Base-by-base conservation (phyloP, 2,329 filamentous ascomycete species). In the Colletotrichum sp. region DNA sequence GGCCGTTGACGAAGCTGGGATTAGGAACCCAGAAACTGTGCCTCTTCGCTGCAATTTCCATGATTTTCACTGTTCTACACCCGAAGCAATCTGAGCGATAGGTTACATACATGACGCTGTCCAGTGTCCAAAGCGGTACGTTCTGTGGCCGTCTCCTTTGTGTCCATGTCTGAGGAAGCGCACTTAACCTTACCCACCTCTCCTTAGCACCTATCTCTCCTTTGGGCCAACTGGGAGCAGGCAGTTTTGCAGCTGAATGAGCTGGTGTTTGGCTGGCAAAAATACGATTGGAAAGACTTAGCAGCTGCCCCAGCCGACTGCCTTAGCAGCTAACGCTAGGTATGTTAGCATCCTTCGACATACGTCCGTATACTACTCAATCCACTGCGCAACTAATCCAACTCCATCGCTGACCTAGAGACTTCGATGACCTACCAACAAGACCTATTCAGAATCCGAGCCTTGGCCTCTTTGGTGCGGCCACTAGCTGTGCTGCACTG, bases 351-450 rank as follows among this genome's bases (percentile, higher is more conserved):
- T 16, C 28, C n/a, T 26, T 58, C 21, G 43, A 48, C 55, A 63
- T 73, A 75, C 73, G 73, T 67, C 70, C 73, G 70, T 75, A 75
- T 73, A 24, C 61, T 75, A 73, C 34, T 70, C 32, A 15, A 68
- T 43, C 21, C 26, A 38, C 32, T 36, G 38, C 38, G 55, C 38
- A 65, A 24, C 68, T 65, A 36, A 65, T 30, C 18, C 36, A 71
- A 36, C 28, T 65, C 18, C 52, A 36, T 68, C 32, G 10, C 21
- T 28, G 13, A 32, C 60, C 55, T 69, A 48, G 13, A 52, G 24
- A 26, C 36, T 48, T 43, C 36, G 61, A 16, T 65, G 10, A n/a
- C 26, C 18, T 26, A n/a, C 34, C 26, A 30, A 32, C 21, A 24
- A 52, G 43, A 52, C n/a, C 43, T 52, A 34, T 34, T 32, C 24